Evolutionary conservation across 192 early-diverging fungal genomes (phyloP).

Genomic region (Fimicolochytrium jonesii): DNA sequence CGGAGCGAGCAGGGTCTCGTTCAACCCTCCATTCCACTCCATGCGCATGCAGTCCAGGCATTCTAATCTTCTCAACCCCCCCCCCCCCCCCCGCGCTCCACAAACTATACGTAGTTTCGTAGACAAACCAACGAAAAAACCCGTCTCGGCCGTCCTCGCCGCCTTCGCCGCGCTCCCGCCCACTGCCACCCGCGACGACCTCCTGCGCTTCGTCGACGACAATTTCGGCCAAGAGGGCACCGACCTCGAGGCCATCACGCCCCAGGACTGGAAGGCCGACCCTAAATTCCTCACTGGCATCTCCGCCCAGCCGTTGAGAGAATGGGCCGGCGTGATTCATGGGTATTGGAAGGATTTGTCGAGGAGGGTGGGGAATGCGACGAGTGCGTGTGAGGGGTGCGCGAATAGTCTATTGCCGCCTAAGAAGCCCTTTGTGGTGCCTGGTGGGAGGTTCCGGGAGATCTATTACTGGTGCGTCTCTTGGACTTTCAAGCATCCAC

Average conservation of each 20-base stretch:
- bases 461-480: slow-evolving; percentile 63
- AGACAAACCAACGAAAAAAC: slow-evolving; percentile 55
- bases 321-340: slow-evolving; percentile 46
- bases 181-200: slow-evolving; percentile 25
- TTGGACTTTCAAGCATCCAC: neutral
- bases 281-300: slow-evolving; percentile 47
- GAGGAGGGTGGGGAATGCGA: slow-evolving; percentile 38
- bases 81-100: no score
- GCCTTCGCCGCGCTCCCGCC: slow-evolving; percentile 46
- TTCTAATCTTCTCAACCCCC: no score
- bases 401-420: slow-evolving; percentile 49
- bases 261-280: slow-evolving; percentile 31
- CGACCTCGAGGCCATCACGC: slow-evolving; percentile 42
- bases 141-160: slow-evolving; percentile 44
- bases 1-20: no score
- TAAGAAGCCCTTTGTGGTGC: slow-evolving; percentile 62
- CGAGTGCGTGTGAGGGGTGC: slow-evolving; percentile 51
- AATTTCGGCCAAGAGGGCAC: slow-evolving; percentile 54
- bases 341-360: slow-evolving; percentile 58
- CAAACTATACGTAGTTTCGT: no score
- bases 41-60: no score
- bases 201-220: slow-evolving; percentile 48
- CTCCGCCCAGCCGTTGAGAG: slow-evolving; percentile 38
- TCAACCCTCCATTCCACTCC: no score
- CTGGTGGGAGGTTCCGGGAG: slow-evolving; percentile 70